Percentiles rank a stretch among this genome's conserved stretches.
phyloP scores from a whole-genome alignment of 2,329 filamentous ascomycete species.

The Penicillium sclerotigenum region DNA sequence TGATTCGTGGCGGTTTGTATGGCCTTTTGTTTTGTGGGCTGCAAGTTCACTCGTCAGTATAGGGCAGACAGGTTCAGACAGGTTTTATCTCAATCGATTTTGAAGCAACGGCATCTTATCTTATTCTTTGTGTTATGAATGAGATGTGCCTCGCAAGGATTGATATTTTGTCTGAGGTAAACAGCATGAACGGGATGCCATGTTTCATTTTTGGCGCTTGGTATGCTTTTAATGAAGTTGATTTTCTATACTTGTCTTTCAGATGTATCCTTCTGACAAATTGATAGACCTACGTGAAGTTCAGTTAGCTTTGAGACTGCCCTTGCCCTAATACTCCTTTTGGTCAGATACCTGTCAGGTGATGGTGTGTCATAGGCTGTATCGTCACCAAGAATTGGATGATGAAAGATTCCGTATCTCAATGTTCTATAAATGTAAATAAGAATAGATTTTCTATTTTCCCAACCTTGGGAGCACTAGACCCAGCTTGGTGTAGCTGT shows the following conservation, averaged over 20 bases:
- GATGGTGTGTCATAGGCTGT: background rate
- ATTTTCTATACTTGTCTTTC: background rate
- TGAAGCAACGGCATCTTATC: background rate
- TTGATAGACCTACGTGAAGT: background rate
- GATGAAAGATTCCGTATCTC: background rate
- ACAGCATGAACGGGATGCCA: background rate
- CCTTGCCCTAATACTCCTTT: background rate
- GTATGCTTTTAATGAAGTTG: background rate
- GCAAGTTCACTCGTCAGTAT: background rate
- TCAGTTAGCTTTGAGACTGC: background rate
- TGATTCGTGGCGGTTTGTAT: background rate
- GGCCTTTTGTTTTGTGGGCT: background rate
- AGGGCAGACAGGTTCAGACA: background rate
- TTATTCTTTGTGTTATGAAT: background rate
- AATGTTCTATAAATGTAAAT: background rate
- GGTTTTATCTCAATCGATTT: background rate
- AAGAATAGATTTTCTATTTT: background rate
- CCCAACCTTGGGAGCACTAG: background rate
- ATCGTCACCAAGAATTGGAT: background rate
- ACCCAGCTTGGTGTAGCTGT: background rate
- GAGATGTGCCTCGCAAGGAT: background rate
- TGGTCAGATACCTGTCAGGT: background rate
- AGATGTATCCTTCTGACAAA: background rate
- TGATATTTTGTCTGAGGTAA: background rate
- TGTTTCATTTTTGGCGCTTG: background rate